These are phyloP conservation scores for Colletotrichum lentis DNA, from an alignment of 2,329 filamentous ascomycete genomes.

Conservation along the genomic window DNA sequence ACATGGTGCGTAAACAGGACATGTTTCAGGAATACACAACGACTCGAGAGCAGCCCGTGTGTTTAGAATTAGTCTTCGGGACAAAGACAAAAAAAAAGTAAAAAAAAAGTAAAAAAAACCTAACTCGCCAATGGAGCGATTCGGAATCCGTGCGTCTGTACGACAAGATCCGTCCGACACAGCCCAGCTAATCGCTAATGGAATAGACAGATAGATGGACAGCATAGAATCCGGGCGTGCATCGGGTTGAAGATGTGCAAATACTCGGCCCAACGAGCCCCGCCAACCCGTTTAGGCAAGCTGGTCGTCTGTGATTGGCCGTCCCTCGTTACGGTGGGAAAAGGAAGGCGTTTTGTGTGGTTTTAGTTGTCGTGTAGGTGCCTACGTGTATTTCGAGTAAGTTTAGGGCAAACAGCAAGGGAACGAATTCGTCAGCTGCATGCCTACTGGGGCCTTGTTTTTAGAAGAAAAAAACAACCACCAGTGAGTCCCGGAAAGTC, in stretches of 20 bases:
- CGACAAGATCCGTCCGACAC: background rate
- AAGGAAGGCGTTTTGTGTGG: background rate
- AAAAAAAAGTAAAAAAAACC: background rate
- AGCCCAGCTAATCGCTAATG: background rate
- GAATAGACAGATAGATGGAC: background rate
- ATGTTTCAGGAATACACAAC: too few species aligned
- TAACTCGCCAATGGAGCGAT: background rate
- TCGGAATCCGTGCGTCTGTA: background rate
- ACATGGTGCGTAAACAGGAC: background rate
- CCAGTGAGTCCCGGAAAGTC: too few species aligned
- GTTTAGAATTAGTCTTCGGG: too few species aligned
- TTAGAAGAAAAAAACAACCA: too few species aligned
- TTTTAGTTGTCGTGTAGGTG: background rate
- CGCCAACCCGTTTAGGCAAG: slow-evolving; percentile 14
- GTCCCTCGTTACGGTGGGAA: too few species aligned
- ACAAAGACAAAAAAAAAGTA: background rate
- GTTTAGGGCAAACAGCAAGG: too few species aligned
- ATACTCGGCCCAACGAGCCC: slow-evolving; percentile 6
- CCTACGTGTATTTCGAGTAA: too few species aligned
- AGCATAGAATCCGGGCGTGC: background rate
- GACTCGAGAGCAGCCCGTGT: background rate
- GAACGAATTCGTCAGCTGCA: too few species aligned
- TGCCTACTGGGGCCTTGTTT: too few species aligned
- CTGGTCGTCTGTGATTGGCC: slow-evolving; percentile 1
- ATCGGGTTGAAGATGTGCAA: background rate